phyloP scores from a whole-genome alignment of 2,329 filamentous ascomycete genomes.

The Monilinia fructicola region DNA sequence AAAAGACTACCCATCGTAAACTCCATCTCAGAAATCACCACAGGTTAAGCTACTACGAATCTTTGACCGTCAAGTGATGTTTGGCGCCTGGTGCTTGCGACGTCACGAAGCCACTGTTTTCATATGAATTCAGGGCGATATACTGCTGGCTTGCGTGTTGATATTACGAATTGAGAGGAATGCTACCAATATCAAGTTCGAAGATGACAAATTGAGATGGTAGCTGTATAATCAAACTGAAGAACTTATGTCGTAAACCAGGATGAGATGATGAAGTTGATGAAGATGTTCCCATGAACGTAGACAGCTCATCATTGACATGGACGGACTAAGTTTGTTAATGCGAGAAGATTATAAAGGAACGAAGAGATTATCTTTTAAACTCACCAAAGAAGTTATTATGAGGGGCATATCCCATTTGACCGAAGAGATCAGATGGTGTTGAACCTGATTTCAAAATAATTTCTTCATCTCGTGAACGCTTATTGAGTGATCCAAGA shows the following conservation, averaged over 20 bases:
- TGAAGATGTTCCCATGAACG: conserved; percentile 9
- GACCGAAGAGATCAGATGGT: conserved; percentile 12
- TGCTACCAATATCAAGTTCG: conserved; percentile 18
- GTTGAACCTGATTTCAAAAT: conserved; percentile 22
- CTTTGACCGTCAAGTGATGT: no score
- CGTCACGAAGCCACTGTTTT: no score
- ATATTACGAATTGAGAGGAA: no score
- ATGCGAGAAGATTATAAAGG: no score
- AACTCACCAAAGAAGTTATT: conserved; percentile 31
- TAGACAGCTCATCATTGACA: conserved; percentile 30
- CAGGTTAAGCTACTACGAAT: no score
- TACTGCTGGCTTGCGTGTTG: no score
- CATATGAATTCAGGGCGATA: no score
- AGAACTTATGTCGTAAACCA: conserved; percentile 16
- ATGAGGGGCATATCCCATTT: conserved; percentile 12
- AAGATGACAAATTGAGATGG: conserved; percentile 18
- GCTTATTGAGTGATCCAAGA: conserved; percentile 39
- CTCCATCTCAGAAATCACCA: no score
- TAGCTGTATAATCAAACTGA: conserved; percentile 17
- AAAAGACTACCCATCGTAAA: no score
- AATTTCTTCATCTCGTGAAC: conserved; percentile 48
- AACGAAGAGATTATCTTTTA: neutral
- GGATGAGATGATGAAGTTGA: conserved; percentile 18
- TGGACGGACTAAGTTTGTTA: conserved; percentile 47
- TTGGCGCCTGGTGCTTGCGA: no score